Percentiles rank a stretch among this genome's conserved stretches.
Evolutionary conservation across 768 basidiomycete genomes (phyloP).

Genomic region (Rhizopogon vesiculosus): DNA sequence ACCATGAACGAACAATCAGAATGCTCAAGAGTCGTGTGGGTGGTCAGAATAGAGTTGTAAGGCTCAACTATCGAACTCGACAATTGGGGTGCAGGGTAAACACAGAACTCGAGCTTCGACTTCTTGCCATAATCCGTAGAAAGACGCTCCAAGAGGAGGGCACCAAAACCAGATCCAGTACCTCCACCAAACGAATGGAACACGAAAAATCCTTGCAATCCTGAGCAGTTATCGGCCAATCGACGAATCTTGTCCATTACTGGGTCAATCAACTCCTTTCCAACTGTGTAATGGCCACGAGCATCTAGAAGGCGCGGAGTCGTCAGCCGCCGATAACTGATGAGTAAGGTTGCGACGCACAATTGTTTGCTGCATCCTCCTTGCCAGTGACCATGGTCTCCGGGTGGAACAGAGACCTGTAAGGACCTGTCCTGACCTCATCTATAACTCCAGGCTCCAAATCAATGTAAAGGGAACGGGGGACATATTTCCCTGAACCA

Average conservation of each 20-base stretch:
- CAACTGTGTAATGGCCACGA: slow-evolving; percentile 98
- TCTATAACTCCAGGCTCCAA: slow-evolving; percentile 95
- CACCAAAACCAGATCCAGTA: slow-evolving; percentile 98
- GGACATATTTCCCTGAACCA: slow-evolving; percentile 91
- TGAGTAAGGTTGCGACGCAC: slow-evolving; percentile 41
- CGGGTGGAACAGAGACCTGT: slow-evolving; percentile 94
- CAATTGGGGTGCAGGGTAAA: slow-evolving; percentile 93
- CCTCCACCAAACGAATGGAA: slow-evolving; percentile 99
- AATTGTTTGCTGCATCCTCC: slow-evolving; percentile 99
- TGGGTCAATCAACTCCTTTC: slow-evolving; percentile 95
- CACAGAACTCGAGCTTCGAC: slow-evolving; percentile 97
- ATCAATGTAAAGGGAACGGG: slow-evolving; percentile 94
- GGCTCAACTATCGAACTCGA: slow-evolving; percentile 98
- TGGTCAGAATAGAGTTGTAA: slow-evolving; percentile 97
- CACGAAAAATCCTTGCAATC: slow-evolving; percentile 99
- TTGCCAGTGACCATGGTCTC: slow-evolving; percentile 97
- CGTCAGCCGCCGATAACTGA: slow-evolving; percentile 6
- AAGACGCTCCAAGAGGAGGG: slow-evolving; percentile 93
- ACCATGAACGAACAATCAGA: slow-evolving; percentile 99
- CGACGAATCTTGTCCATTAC: slow-evolving; percentile 97
- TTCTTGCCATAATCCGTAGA: slow-evolving; percentile 99
- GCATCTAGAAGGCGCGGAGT: slow-evolving; percentile 56
- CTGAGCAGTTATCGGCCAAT: slow-evolving; percentile 95
- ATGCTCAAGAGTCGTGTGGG: slow-evolving; percentile 98
- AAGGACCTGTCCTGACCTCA: slow-evolving; percentile 88